These are phyloP conservation scores for Cutaneotrichosporon dermatis DNA, from an alignment of 1,284 basidiomycete genomes.

Conservation along the genomic window DNA sequence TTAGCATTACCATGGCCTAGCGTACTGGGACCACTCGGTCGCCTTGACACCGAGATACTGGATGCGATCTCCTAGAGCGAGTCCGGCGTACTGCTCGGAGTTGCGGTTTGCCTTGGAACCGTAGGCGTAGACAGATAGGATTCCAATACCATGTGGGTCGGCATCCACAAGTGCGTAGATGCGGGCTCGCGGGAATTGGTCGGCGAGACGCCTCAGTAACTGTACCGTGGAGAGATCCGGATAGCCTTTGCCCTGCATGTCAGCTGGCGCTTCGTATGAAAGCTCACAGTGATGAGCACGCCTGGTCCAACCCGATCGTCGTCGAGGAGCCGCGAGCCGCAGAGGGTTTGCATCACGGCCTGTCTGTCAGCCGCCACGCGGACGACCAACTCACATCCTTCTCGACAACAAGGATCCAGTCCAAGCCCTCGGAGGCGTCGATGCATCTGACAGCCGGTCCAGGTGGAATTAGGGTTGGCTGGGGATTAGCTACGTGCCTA, in stretches of 20 bases:
- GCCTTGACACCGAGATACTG: constrained; percentile 74
- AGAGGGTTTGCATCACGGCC: constrained; percentile 84
- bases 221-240: constrained; percentile 84
- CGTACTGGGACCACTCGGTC: constrained; percentile 53
- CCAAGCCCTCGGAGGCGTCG: constrained; percentile 54
- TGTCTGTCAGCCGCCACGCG: constrained; percentile 37
- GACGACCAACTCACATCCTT: constrained; percentile 63
- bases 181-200: constrained; percentile 63
- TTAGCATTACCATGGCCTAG: constrained; percentile 30
- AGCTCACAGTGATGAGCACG: constrained; percentile 40
- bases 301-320: constrained; percentile 45
- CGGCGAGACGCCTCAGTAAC: constrained; percentile 65
- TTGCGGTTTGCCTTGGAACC: constrained; percentile 40
- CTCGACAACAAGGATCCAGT: constrained; percentile 81
- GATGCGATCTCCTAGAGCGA: constrained; percentile 63
- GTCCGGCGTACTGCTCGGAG: constrained; percentile 45
- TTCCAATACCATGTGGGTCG: constrained; percentile 84
- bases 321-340: constrained; percentile 55
- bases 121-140: constrained; percentile 70
- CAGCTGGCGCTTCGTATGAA: constrained; percentile 25
- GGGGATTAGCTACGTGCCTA: background rate
- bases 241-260: constrained; percentile 82
- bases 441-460: constrained; percentile 65
- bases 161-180: constrained; percentile 78
- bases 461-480: constrained; percentile 72